phyloP scores from a whole-genome alignment of 2,329 filamentous ascomycete species.

The Ascochyta viciae-villosae region DNA sequence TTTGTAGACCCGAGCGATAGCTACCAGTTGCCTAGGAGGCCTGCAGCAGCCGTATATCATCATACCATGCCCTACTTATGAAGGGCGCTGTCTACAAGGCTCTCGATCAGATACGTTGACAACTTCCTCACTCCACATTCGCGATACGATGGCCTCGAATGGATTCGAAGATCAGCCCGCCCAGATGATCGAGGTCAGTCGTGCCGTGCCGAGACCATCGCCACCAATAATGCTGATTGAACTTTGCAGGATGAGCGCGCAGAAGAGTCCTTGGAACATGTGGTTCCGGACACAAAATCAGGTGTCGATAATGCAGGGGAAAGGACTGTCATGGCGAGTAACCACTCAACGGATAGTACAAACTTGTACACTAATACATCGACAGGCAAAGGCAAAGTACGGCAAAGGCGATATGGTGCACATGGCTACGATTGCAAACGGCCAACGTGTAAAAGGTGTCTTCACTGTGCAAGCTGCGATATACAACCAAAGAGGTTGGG shows the following conservation, averaged over 20 bases:
- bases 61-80: slow-evolving; percentile 23
- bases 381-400: slow-evolving; percentile 33
- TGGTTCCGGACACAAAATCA: slow-evolving; percentile 34
- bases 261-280: slow-evolving; percentile 19
- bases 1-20: slow-evolving; percentile 25
- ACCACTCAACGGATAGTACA: neutral
- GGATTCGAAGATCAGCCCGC: slow-evolving; percentile 29
- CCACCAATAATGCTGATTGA: slow-evolving; percentile 34
- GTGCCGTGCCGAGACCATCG: slow-evolving; percentile 14
- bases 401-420: slow-evolving; percentile 34
- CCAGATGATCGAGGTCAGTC: slow-evolving; percentile 28
- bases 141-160: slow-evolving; percentile 27
- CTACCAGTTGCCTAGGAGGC: slow-evolving; percentile 32
- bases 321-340: slow-evolving; percentile 25
- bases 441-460: slow-evolving; percentile 28
- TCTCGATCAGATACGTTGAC: slow-evolving; percentile 16
- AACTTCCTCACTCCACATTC: slow-evolving; percentile 8
- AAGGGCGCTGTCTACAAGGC: slow-evolving; percentile 31
- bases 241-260: slow-evolving; percentile 24
- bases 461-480: slow-evolving; percentile 27
- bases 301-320: slow-evolving; percentile 26
- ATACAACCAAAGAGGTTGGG: slow-evolving; percentile 24
- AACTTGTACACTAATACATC: slow-evolving; percentile 9
- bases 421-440: slow-evolving; percentile 32
- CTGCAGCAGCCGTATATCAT: slow-evolving; percentile 41